These are phyloP conservation scores for Pseudopyricularia cyperi DNA, from an alignment of 2,329 filamentous ascomycete species.

Conservation along the genomic window DNA sequence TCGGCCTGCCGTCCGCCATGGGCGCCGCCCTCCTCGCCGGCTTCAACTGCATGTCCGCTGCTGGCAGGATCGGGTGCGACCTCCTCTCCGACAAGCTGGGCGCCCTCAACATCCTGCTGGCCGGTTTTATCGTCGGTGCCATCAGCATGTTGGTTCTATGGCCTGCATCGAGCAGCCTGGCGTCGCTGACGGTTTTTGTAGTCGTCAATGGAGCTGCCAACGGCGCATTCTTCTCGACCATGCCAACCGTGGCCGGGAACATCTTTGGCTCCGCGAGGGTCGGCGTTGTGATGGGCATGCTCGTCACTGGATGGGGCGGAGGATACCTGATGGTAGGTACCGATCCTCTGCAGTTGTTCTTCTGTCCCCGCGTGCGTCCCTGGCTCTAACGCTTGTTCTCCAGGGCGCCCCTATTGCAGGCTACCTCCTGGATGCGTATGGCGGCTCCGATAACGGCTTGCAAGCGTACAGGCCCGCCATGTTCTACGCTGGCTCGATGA, in stretches of 20 bases:
- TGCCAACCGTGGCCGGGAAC: constrained; percentile 49
- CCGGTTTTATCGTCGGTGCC: constrained; percentile 35
- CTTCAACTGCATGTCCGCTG: constrained; percentile 47
- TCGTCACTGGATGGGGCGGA: constrained; percentile 45
- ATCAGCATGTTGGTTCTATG: constrained; percentile 48
- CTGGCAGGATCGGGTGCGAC: constrained; percentile 42
- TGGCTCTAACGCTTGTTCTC: background rate
- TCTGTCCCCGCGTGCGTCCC: background rate
- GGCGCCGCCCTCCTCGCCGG: constrained; percentile 46
- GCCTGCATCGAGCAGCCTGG: constrained; percentile 42
- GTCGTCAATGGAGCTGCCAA: constrained; percentile 47
- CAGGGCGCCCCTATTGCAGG: constrained; percentile 46
- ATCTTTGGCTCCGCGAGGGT: constrained; percentile 43
- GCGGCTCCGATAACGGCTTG: constrained; percentile 33
- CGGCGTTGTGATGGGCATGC: constrained; percentile 47
- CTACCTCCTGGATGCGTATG: constrained; percentile 41
- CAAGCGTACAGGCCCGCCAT: constrained; percentile 46
- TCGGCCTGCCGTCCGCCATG: constrained; percentile 37
- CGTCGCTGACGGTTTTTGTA: constrained; percentile 40
- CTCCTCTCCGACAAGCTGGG: constrained; percentile 40
- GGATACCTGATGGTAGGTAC: constrained; percentile 44
- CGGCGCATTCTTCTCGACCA: constrained; percentile 50
- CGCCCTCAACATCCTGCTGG: constrained; percentile 39
- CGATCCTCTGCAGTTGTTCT: background rate
- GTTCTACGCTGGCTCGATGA: constrained; percentile 44